Percentiles rank a stretch among this genome's conserved stretches.
Evolutionary conservation across 2,329 filamentous ascomycete species (phyloP).

Genomic region (Neonectria punicea): DNA sequence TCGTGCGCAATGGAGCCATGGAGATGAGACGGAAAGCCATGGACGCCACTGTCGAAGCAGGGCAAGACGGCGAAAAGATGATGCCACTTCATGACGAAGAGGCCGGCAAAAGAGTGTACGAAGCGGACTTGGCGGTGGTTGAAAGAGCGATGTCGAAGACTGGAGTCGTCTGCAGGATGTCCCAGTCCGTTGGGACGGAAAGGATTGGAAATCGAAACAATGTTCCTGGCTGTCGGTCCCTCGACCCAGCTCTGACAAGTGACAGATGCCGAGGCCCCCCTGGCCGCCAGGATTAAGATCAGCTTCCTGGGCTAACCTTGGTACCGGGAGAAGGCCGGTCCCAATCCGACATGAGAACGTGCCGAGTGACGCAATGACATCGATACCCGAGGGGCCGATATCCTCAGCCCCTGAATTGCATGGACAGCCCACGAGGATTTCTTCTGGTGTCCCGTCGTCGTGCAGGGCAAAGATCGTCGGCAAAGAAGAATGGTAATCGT

Average conservation of each 20-base stretch:
- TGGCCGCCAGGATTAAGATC: slow-evolving; percentile 4
- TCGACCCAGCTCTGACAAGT: not conserved
- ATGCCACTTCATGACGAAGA: slow-evolving; percentile 14
- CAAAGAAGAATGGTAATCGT: not conserved
- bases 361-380: not conserved
- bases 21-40: slow-evolving; percentile 10
- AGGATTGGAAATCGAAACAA: slow-evolving; percentile 15
- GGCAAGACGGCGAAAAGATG: slow-evolving; percentile 4
- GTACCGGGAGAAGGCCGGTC: not conserved
- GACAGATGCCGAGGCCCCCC: not conserved
- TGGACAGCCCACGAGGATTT: not conserved
- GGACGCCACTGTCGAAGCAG: not conserved
- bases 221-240: slow-evolving; percentile 2
- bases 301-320: not conserved
- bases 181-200: not conserved
- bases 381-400: not conserved
- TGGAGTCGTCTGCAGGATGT: not conserved
- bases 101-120: not conserved
- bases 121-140: not conserved
- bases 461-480: not conserved
- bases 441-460: not conserved
- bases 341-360: not conserved
- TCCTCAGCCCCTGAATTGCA: not conserved
- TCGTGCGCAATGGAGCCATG: not conserved
- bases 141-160: not conserved